Conservation (phyloP, 1,139 yeast species). For the Suhomyces bribrorum region DNA sequence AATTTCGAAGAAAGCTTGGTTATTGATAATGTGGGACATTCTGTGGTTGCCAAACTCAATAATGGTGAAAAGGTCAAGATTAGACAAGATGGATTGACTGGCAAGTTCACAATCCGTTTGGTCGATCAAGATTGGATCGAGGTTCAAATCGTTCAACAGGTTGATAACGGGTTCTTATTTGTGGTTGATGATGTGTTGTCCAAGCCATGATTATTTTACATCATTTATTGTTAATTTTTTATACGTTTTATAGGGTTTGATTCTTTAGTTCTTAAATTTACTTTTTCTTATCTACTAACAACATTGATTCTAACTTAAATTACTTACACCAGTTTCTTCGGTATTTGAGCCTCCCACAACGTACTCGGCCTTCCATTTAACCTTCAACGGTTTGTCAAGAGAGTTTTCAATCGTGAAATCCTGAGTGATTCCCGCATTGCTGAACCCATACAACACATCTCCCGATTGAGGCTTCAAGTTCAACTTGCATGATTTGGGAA, state of each 20-base stretch:
- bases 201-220: constrained; percentile 8
- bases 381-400: constrained; percentile 52
- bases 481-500: constrained; percentile 70
- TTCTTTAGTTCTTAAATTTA: constrained; percentile 5
- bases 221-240: background rate
- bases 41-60: constrained; percentile 32
- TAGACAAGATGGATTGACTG: constrained; percentile 30
- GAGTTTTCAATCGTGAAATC: constrained; percentile 59
- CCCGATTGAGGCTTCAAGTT: constrained; percentile 71
- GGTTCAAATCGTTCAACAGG: constrained; percentile 45
- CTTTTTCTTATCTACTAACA: constrained; percentile 3
- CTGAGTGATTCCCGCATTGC: constrained; percentile 60
- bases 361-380: constrained; percentile 81
- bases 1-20: constrained; percentile 24
- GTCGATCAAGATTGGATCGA: constrained; percentile 25
- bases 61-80: constrained; percentile 48
- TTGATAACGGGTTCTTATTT: constrained; percentile 59
- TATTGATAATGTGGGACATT: constrained; percentile 18
- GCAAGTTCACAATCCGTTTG: constrained; percentile 35
- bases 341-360: constrained; percentile 43
- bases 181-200: constrained; percentile 18
- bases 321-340: constrained; percentile 60
- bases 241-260: background rate
- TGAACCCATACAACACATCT: constrained; percentile 51
- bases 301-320: constrained; percentile 20